Base-by-base conservation (phyloP, 176 grass and related monocot genomes). In the Rhynchospora pubera region DNA sequence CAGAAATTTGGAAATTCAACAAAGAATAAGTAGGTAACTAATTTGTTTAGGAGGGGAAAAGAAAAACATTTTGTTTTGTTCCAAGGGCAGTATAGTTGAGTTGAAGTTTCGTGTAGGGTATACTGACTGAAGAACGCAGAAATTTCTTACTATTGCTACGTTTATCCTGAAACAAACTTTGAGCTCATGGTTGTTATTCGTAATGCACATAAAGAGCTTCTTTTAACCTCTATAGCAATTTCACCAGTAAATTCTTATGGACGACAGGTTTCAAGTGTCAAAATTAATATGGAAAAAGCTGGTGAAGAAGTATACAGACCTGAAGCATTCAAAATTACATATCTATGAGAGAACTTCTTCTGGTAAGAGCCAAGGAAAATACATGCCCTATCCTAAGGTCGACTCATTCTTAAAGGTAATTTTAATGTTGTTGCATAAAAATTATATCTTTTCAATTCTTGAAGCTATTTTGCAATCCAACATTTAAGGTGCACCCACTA, bases 371-470 rank as follows among this genome's bases (percentile, higher is more conserved):
- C 72, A 86, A 77, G 90, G 91, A 53, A 91, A 85, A 83, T 97
- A 94, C 73, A 85, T 82, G 64, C 86, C 91, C 11, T 97, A 97
- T 78, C 77, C 90, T 48, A 97, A 92, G 83, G 90, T 97, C 47
- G 94, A 97, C 83, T 97, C 91, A 24, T 97, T 94, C 86, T 73
- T 94, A 43, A 97, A 97, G 91, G 94, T 97, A 89, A 46, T 42
- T 23, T 39, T 68, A 51, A 66, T 61, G 5, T 75, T 30, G 7
- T 23, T 75, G 2, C 10, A 75, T 75, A 67, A 67, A n/a, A 67
- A n/a, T 75, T 30, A 52, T 30, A 0, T 7, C 47, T 52, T 14
- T 53, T 53, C 63, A 62, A 62, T 19, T 79, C 62, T 44, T 62
- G 47, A 52, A 47, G 71, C 3, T 71, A 11, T 75, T 75, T 51